These are phyloP conservation scores for Verbena officinalis DNA, from an alignment of 257 asterid genomes.

Conservation along the genomic window DNA sequence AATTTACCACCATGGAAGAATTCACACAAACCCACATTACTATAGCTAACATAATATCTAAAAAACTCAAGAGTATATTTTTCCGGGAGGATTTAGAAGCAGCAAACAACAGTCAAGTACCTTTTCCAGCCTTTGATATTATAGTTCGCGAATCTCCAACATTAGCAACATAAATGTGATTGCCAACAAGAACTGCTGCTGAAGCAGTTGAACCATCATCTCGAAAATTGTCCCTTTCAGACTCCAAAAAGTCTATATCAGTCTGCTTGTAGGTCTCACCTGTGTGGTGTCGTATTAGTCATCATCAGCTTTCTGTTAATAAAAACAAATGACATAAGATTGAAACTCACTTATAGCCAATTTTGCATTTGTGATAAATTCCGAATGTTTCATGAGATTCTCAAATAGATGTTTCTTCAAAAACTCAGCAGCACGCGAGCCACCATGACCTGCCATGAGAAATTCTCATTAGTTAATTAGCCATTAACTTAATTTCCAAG, in stretches of 20 bases:
- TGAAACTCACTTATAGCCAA: constrained; percentile 87
- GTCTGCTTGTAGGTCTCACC: constrained; percentile 91
- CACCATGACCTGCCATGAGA: constrained; percentile 89
- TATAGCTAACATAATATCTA: background rate
- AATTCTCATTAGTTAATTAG: background rate
- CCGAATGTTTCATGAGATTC: constrained; percentile 87
- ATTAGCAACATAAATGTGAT: constrained; percentile 95
- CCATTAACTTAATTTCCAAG: no score
- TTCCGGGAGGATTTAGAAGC: no score
- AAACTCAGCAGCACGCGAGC: constrained; percentile 94
- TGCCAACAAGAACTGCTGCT: constrained; percentile 78
- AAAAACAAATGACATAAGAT: constrained; percentile 2
- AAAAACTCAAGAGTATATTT: background rate
- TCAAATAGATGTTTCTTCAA: constrained; percentile 89
- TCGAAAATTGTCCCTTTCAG: constrained; percentile 87
- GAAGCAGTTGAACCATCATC: constrained; percentile 99
- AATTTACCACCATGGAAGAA: background rate
- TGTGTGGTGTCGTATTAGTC: constrained; percentile 36
- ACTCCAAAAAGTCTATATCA: constrained; percentile 78
- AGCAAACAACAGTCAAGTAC: constrained; percentile 38
- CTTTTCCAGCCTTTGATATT: constrained; percentile 89
- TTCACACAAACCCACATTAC: background rate
- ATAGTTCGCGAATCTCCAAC: constrained; percentile 99
- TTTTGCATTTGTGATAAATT: constrained; percentile 63
- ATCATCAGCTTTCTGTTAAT: constrained; percentile 2